phyloP scores from a whole-genome alignment of 805 yeast genomes.

The Saturnispora diversa region DNA sequence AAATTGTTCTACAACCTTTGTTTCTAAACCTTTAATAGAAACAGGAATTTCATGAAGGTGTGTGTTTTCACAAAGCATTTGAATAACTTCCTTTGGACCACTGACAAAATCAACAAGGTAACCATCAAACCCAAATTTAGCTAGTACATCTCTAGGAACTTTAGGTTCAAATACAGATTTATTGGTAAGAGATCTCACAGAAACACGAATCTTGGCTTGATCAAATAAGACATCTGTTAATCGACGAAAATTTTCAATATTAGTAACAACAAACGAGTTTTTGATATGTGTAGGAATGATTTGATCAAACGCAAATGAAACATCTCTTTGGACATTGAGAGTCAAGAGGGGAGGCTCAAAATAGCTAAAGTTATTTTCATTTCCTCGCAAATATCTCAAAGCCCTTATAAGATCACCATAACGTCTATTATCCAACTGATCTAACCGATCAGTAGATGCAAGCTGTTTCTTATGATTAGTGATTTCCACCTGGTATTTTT shows the following conservation, averaged over 20 bases:
- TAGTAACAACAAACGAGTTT: constrained; percentile 38
- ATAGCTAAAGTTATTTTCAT: constrained; percentile 30
- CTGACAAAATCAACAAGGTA: constrained; percentile 58
- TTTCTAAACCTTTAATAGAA: constrained; percentile 35
- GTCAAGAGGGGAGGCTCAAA: constrained; percentile 71
- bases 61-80: constrained; percentile 57
- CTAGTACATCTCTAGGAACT: constrained; percentile 24
- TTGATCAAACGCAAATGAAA: constrained; percentile 32
- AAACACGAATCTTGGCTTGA: constrained; percentile 30
- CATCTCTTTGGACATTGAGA: constrained; percentile 42
- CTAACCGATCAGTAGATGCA: constrained; percentile 44
- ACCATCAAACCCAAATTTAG: constrained; percentile 66
- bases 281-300: constrained; percentile 4
- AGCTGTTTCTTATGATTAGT: constrained; percentile 19
- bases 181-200: constrained; percentile 42
- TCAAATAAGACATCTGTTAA: constrained; percentile 39
- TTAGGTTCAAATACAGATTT: constrained; percentile 12
- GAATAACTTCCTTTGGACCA: constrained; percentile 67
- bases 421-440: constrained; percentile 33
- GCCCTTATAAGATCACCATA: constrained; percentile 29
- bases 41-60: constrained; percentile 56
- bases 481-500: constrained; percentile 9
- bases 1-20: constrained; percentile 1
- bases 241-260: constrained; percentile 40
- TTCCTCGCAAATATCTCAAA: constrained; percentile 35